Base-by-base conservation (phyloP, 352 stramenopile species). In the Phytophthora cryptogea region DNA sequence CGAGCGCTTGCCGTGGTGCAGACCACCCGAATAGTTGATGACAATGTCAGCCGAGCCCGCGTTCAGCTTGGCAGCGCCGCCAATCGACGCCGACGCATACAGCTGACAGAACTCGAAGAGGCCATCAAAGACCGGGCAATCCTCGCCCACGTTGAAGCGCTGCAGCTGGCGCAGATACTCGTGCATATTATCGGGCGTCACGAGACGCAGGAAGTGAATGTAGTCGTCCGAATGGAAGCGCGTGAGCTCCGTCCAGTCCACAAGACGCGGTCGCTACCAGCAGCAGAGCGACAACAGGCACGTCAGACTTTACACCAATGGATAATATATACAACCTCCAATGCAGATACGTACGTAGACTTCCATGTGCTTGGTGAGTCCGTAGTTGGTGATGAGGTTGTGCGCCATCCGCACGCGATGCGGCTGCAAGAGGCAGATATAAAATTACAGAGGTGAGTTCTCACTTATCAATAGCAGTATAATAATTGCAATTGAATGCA, bases 191-290 rank as follows among this genome's bases (percentile, higher is more conserved):
- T 99, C 97, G 17, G 97, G 97, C 20, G 97, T 99, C 50, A 99
- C 97, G 13, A 97, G 88, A 4, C 94, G 89, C 48, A 99, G 63
- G 66, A 99, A 99, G 66, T 99, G 98, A 68, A 99, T 98, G 88
- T 99, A 99, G 78, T 99, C 98, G 69, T 99, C 97, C 53, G 92
- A 98, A 80, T 99, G 98, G 72, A 99, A 99, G 43, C 96, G 89
- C 28, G 97, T 99, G 82, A 99, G 97, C 58, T 99, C 95, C 36
- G 90, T 95, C 70, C 91, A 96, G 30, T 91, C 95, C n/a, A 99
- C 90, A 9, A 98, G 92, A 33, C 94, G 93, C 32, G 98, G 97
- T n/a, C 87, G 83, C 86, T 96, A 14, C 27, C 23, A 41, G 10
- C 30, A 33, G 50, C 35, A 60, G n/a, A 40, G 17, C 17, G 51